phyloP scores from a whole-genome alignment of 345 rosid species.

The Clausena lansium region DNA sequence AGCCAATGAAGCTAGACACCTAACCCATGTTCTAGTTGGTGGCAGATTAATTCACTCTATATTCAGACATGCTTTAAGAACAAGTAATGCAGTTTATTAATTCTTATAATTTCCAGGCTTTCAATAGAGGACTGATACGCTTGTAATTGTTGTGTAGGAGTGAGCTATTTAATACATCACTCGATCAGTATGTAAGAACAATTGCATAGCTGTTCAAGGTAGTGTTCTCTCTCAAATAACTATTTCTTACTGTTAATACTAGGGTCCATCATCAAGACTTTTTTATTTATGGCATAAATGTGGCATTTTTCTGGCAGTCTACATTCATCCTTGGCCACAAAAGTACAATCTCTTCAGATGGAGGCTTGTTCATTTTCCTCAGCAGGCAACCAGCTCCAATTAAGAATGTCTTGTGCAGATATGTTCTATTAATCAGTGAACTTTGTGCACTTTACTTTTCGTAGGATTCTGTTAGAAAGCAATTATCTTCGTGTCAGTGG shows the following conservation, averaged over 20 bases:
- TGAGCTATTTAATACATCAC: slow-evolving; percentile 64
- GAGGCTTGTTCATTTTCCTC: background rate
- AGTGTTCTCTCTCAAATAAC: background rate
- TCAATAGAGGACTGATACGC: background rate
- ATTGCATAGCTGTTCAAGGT: slow-evolving; percentile 42
- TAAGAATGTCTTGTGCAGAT: background rate
- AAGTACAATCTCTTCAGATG: background rate
- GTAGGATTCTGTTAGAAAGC: background rate
- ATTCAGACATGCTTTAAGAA: background rate
- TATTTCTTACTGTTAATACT: background rate
- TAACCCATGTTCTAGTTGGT: background rate
- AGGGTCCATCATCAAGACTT: background rate
- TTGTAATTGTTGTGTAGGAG: slow-evolving; percentile 45
- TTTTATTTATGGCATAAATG: background rate
- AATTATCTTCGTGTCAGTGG: background rate
- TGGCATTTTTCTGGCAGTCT: background rate
- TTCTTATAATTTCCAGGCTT: background rate
- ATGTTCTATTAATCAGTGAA: background rate
- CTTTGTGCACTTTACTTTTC: background rate
- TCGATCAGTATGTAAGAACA: slow-evolving; percentile 82
- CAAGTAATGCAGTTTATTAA: background rate
- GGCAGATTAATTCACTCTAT: background rate
- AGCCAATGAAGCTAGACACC: no score
- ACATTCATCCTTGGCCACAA: background rate
- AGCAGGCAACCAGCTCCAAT: background rate